Evolutionary conservation across 192 early-diverging fungal genomes (phyloP).

Genomic region (Coemansia sp.): DNA sequence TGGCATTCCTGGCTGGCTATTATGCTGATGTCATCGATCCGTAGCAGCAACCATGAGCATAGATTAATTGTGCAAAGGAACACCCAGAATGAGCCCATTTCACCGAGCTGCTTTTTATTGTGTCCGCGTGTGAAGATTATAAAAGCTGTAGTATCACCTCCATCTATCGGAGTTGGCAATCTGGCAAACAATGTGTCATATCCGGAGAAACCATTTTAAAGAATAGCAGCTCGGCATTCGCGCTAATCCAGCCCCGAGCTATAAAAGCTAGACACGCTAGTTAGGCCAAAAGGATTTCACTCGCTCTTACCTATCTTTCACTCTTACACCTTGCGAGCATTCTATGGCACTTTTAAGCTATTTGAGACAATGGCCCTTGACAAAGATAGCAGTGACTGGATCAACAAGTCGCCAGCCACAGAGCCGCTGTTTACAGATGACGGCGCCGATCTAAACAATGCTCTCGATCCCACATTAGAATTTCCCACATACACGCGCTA

Average conservation of each 20-base stretch:
- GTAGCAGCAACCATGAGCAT: too few relatives aligned
- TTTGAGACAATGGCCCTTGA: background rate
- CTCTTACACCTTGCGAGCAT: background rate
- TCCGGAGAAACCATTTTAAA: background rate
- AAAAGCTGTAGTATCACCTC: background rate
- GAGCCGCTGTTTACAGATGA: background rate
- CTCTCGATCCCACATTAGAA: background rate
- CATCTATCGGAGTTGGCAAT: background rate
- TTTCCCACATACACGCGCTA: constrained; percentile 37
- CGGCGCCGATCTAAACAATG: background rate
- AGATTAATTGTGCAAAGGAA: background rate
- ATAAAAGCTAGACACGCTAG: background rate
- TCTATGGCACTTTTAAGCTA: background rate
- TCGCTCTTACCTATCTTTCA: background rate
- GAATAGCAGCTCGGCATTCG: background rate
- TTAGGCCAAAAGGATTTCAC: background rate
- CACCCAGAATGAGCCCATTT: background rate
- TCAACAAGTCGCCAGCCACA: background rate
- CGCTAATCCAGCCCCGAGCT: background rate
- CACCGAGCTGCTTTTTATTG: background rate
- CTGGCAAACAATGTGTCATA: background rate
- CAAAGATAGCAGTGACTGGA: background rate
- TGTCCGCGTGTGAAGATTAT: background rate
- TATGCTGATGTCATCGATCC: too few relatives aligned
- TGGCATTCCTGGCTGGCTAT: too few relatives aligned